Evolutionary conservation across 345 rosid species (phyloP).

Genomic region (Euphorbia pulcherrima): DNA sequence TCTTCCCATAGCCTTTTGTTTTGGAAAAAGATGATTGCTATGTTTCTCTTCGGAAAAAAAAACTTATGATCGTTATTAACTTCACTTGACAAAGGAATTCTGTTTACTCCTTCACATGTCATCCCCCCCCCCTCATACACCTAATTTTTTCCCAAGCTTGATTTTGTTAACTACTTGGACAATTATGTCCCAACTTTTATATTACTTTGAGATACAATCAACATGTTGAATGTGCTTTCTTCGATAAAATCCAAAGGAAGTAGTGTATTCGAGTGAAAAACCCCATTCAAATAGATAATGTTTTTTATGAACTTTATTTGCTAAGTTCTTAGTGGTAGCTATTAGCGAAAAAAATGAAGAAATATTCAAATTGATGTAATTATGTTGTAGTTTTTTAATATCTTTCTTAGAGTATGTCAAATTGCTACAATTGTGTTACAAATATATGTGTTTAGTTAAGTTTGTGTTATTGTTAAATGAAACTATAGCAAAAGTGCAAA

Average conservation of each 20-base stretch:
- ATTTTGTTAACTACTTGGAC: conserved; percentile 18
- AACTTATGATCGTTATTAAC: conserved; percentile 19
- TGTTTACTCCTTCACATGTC: conserved; percentile 22
- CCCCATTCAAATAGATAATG: too few species aligned
- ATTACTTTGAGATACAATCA: not conserved
- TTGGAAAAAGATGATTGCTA: conserved; percentile 21
- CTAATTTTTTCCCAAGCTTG: conserved; percentile 11
- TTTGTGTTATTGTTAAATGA: too few species aligned
- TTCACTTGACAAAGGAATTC: conserved; percentile 20
- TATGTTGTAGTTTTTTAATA: too few species aligned
- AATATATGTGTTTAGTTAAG: too few species aligned
- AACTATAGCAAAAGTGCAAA: too few species aligned
- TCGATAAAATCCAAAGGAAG: not conserved
- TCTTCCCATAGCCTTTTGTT: conserved; percentile 1
- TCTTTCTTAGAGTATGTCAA: too few species aligned
- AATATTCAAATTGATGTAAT: too few species aligned
- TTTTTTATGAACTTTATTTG: too few species aligned
- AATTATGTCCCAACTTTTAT: conserved; percentile 9
- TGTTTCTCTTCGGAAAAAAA: conserved; percentile 22
- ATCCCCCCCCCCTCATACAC: not conserved
- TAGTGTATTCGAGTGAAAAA: conserved; percentile 16
- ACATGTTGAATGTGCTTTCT: conserved; percentile 6
- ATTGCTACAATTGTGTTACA: too few species aligned
- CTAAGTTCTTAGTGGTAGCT: too few species aligned
- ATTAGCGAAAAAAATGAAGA: too few species aligned